Base-by-base conservation (phyloP, 306 rosid genomes). In the Cucurbita moschata region DNA sequence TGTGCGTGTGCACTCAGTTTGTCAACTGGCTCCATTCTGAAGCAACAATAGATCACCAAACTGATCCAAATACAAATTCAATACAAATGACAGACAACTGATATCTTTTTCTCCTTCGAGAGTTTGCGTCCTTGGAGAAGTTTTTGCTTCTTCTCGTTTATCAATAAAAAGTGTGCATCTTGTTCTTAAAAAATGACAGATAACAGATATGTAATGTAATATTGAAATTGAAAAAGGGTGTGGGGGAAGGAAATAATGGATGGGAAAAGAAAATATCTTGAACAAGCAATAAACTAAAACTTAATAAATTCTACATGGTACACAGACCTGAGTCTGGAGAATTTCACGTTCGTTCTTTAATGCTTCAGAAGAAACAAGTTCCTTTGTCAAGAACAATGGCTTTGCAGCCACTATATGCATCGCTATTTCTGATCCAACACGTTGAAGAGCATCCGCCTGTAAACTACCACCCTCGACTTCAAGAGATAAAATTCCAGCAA, bases 391-490 rank as follows among this genome's bases (percentile, higher is more conserved):
- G 84, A 86, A 94, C 57, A 89, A 75, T 9, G 98, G 97, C 83
- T 90, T 94, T 42, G 94, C 84, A 51, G 98, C 98, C 77, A 94
- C 98, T 11, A 90, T 75, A 78, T 94, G 98, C 97, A 94, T 94
- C 62, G 97, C 97, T 85, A 90, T 75, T 79, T 94, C 94, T 4
- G 97, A 89, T 47, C 98, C 98, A 82, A 85, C 85, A 15, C 85
- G 87, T 56, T 86, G 97, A 70, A 94, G 78, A 77, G 91, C 89
- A 61, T 89, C 96, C 19, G 42, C 53, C 18, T 84, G 85, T 26
- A 78, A 76, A 79, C 79, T 81, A 63, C 83, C 84, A 44, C 76
- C 85, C 56, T 90, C 96, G 39, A 81, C 89, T 79, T 89, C 90
- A 79, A 94, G 97, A 82, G 92, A 83, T 75, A 94, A 65, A 78